Percentiles rank a stretch among this genome's conserved stretches.
Evolutionary conservation across 495 filamentous ascomycete genomes (phyloP).

Genomic region (Trypethelium eluteriae): DNA sequence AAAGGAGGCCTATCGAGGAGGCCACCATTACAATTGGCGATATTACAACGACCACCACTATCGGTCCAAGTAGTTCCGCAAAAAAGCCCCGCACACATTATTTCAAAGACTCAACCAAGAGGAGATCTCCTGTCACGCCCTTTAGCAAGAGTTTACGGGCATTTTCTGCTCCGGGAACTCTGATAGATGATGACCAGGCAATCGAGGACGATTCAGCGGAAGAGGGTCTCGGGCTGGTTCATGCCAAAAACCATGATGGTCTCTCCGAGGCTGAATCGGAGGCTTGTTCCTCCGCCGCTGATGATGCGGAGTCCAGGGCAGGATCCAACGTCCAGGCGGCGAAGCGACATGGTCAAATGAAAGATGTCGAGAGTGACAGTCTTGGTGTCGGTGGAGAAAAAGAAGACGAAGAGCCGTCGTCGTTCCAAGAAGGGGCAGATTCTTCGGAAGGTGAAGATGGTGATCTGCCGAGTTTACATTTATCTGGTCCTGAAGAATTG

Average conservation of each 20-base stretch:
- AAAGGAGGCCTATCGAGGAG: conserved; percentile 56
- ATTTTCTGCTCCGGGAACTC: conserved; percentile 65
- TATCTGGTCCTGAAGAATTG: conserved; percentile 15
- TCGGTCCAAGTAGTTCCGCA: conserved; percentile 43
- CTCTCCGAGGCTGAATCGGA: background rate
- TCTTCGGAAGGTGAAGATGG: conserved; percentile 17
- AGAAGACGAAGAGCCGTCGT: conserved; percentile 14
- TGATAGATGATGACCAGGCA: conserved; percentile 30
- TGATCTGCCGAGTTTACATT: conserved; percentile 16
- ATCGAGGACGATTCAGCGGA: conserved; percentile 20
- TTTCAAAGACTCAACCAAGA: conserved; percentile 21
- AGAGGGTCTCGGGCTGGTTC: conserved; percentile 12
- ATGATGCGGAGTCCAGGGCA: background rate
- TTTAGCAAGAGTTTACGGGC: conserved; percentile 46
- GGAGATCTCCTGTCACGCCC: background rate
- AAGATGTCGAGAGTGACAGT: conserved; percentile 18
- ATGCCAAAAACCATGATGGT: background rate
- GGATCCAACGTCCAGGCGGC: background rate
- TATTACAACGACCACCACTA: conserved; percentile 57
- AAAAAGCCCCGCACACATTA: conserved; percentile 37
- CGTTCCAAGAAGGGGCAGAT: background rate
- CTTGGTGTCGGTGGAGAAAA: conserved; percentile 16
- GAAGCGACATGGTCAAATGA: conserved; percentile 19
- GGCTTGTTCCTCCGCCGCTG: background rate
- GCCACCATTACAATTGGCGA: conserved; percentile 88